These are phyloP conservation scores for Rhodomyrtus psidioides DNA, from an alignment of 441 rosid genomes.

Conservation along the genomic window DNA sequence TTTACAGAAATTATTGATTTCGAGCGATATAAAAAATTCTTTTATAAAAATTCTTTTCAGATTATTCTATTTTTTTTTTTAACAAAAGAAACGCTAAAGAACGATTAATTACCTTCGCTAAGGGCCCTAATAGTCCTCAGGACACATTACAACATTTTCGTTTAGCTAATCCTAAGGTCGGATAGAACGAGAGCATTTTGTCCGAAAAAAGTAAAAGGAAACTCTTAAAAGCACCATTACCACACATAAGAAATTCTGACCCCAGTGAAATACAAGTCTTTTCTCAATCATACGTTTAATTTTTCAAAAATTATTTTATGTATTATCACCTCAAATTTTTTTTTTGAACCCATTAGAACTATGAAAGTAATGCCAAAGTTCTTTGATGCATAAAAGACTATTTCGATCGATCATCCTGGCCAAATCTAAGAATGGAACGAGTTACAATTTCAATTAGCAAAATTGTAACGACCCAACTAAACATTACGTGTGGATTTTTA, in stretches of 20 bases:
- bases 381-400: neutral
- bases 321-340: neutral
- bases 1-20: too few relatives aligned
- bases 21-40: too few relatives aligned
- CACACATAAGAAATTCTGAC: neutral
- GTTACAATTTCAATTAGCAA: too few relatives aligned
- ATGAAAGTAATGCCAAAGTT: neutral
- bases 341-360: neutral
- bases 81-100: too few relatives aligned
- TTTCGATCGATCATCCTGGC: neutral
- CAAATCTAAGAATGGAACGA: neutral
- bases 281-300: neutral
- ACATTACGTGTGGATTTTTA: neutral
- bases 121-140: neutral
- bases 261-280: neutral
- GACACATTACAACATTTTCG: fast-evolving
- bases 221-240: fast-evolving
- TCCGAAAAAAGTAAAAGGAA: too few relatives aligned
- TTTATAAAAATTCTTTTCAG: too few relatives aligned
- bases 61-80: too few relatives aligned
- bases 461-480: neutral
- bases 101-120: neutral
- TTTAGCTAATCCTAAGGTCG: neutral
- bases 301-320: neutral
- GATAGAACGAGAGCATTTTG: fast-evolving